These are phyloP conservation scores for Ceratobasidium sp. DNA, from an alignment of 1,284 basidiomycete species.

Conservation along the genomic window DNA sequence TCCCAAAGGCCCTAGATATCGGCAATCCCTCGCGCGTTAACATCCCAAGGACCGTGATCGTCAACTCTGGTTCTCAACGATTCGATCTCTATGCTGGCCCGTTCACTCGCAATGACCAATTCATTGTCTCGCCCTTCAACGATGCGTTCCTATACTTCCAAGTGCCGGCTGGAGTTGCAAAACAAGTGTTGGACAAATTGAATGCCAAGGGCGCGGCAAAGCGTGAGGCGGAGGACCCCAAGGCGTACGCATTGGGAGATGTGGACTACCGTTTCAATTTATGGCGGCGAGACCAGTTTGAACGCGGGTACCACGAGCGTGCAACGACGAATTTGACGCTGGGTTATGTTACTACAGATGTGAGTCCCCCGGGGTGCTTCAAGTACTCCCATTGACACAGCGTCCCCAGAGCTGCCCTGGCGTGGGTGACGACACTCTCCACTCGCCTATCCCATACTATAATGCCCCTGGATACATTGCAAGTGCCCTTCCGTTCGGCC, in stretches of 20 bases:
- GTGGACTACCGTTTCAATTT: constrained; percentile 39
- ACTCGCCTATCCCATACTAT: constrained; percentile 65
- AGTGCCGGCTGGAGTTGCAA: constrained; percentile 57
- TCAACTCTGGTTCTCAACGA: constrained; percentile 75
- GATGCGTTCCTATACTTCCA: constrained; percentile 67
- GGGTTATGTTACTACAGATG: constrained; percentile 77
- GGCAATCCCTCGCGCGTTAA: constrained; percentile 64
- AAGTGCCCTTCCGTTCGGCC: constrained; percentile 57
- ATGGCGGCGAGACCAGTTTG: constrained; percentile 42
- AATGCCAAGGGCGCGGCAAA: constrained; percentile 53
- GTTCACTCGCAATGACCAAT: constrained; percentile 73
- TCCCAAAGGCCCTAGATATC: constrained; percentile 62
- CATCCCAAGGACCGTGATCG: constrained; percentile 71
- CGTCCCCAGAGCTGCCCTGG: constrained; percentile 68
- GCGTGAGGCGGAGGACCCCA: constrained; percentile 60
- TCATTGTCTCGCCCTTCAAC: constrained; percentile 61
- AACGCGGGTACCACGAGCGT: constrained; percentile 13
- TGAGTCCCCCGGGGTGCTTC: constrained; percentile 52
- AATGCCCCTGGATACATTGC: constrained; percentile 57
- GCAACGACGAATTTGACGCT: constrained; percentile 59
- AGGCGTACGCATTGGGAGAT: constrained; percentile 46
- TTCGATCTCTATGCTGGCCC: constrained; percentile 65
- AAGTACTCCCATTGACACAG: background rate
- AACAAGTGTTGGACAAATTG: constrained; percentile 62
- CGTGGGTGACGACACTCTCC: constrained; percentile 70